A percentile compares a stretch with the other conserved stretches of the same genome.
Evolutionary conservation across 768 basidiomycete genomes (phyloP).

Genomic region (Boletus barrowsii): DNA sequence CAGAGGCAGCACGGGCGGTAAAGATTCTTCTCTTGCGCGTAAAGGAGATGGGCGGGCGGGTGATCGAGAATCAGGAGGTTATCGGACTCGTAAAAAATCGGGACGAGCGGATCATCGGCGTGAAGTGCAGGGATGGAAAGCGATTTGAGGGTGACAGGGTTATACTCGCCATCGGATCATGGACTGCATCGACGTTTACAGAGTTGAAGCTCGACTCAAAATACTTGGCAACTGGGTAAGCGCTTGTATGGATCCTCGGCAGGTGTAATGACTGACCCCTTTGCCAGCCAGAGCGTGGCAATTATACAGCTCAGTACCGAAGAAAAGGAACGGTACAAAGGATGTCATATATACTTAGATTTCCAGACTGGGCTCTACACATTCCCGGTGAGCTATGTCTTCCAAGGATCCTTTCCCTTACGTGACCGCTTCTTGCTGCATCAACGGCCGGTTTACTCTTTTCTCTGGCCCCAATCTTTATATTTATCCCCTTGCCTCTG

Average conservation of each 20-base stretch:
- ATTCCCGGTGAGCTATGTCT: slow-evolving; percentile 61
- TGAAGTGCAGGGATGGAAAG: slow-evolving; percentile 58
- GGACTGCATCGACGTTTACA: slow-evolving; percentile 82
- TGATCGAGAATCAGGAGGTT: slow-evolving; percentile 59
- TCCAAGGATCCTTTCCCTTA: background rate
- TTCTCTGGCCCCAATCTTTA: too few species aligned
- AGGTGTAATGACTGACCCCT: background rate
- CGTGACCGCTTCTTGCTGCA: background rate
- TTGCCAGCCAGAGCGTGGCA: slow-evolving; percentile 71
- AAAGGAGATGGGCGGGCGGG: slow-evolving; percentile 51
- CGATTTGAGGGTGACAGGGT: slow-evolving; percentile 55
- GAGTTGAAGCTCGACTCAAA: slow-evolving; percentile 46
- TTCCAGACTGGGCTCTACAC: slow-evolving; percentile 74
- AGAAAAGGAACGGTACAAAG: slow-evolving; percentile 60
- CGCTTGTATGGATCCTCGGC: background rate
- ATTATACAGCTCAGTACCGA: slow-evolving; percentile 70
- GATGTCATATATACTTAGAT: slow-evolving; percentile 70
- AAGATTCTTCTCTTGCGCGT: slow-evolving; percentile 53
- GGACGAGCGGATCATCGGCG: slow-evolving; percentile 50
- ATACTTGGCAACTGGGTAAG: slow-evolving; percentile 81
- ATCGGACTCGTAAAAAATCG: slow-evolving; percentile 41
- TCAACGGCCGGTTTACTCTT: too few species aligned
- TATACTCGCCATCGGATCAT: slow-evolving; percentile 73
- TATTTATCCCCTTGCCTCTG: too few species aligned
- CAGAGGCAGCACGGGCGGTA: slow-evolving; percentile 68